Evolutionary conservation across 176 grass and related monocot genomes (phyloP).

Genomic region (Otatea glauca): DNA sequence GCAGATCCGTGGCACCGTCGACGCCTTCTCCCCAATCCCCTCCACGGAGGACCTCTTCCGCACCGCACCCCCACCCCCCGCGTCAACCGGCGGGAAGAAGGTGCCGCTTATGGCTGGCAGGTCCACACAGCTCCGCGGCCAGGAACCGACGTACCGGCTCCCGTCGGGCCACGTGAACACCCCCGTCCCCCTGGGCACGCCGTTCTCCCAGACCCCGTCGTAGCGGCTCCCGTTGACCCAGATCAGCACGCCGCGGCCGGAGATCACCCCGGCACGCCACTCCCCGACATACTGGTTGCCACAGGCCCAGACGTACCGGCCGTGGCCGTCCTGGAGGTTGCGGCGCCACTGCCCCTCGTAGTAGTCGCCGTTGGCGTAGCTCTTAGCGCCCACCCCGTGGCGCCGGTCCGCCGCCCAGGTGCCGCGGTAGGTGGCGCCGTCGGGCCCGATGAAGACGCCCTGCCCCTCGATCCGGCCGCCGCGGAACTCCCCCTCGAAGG

Average conservation of each 20-base stretch:
- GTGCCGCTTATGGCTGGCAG: conserved; percentile 72
- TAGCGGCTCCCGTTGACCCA: conserved; percentile 96
- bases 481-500: conserved; percentile 91
- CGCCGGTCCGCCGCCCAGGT: conserved; percentile 78
- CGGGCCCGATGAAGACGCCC: conserved; percentile 69
- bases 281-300: conserved; percentile 97
- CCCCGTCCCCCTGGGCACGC: conserved; percentile 71
- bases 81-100: conserved; percentile 64
- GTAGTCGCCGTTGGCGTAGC: conserved; percentile 89
- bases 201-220: conserved; percentile 87
- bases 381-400: conserved; percentile 74
- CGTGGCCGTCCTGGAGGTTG: conserved; percentile 90
- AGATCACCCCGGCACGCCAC: conserved; percentile 91
- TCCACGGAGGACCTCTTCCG: conserved; percentile 88
- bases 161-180: conserved; percentile 95
- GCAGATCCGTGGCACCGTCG: conserved; percentile 81
- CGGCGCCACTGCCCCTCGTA: conserved; percentile 93
- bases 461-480: conserved; percentile 85
- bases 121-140: conserved; percentile 61
- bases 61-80: conserved; percentile 18
- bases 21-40: conserved; percentile 48
- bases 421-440: conserved; percentile 80
- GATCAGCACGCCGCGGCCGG: conserved; percentile 82
- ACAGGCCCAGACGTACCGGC: conserved; percentile 84
- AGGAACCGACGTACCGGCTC: conserved; percentile 80